Percentiles rank a stretch among this genome's conserved stretches.
These are phyloP conservation scores for Wickerhamiella spandovensis DNA, from an alignment of 805 yeast genomes.

Conservation along the genomic window DNA sequence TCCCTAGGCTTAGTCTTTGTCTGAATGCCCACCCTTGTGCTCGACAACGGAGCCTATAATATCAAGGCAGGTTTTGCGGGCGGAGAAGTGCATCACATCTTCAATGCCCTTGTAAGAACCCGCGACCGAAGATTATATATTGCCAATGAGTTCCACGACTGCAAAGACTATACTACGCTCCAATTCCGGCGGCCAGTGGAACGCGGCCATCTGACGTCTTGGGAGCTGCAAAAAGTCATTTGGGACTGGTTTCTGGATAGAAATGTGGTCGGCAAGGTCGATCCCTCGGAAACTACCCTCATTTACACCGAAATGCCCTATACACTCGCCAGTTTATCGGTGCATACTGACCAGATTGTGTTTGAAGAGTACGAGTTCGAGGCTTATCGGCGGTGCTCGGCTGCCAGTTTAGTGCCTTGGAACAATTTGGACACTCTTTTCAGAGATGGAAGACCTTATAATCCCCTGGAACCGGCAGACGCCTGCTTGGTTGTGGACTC, in stretches of 20 bases:
- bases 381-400: slow-evolving; percentile 52
- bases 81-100: slow-evolving; percentile 30
- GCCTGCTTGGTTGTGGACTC: slow-evolving; percentile 58
- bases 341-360: slow-evolving; percentile 77
- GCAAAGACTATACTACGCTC: slow-evolving; percentile 64
- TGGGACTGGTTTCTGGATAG: slow-evolving; percentile 72
- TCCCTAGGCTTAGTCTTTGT: too few relatives aligned
- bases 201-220: slow-evolving; percentile 74
- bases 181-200: slow-evolving; percentile 72
- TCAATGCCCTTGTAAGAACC: slow-evolving; percentile 62
- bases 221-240: slow-evolving; percentile 79
- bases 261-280: slow-evolving; percentile 13
- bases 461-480: slow-evolving; percentile 11
- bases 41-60: slow-evolving; percentile 85
- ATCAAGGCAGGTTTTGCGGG: slow-evolving; percentile 50
- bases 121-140: slow-evolving; percentile 60
- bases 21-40: slow-evolving; percentile 34
- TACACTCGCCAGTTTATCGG: slow-evolving; percentile 67
- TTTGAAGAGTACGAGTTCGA: slow-evolving; percentile 87
- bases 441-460: slow-evolving; percentile 9
- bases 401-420: slow-evolving; percentile 42
- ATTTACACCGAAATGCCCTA: slow-evolving; percentile 71
- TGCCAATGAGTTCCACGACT: slow-evolving; percentile 52
- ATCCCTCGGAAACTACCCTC: slow-evolving; percentile 40
- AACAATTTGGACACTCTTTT: slow-evolving; percentile 26